Evolutionary conservation across 2,329 filamentous ascomycete genomes (phyloP).

Genomic region (Fusarium tanahbumbuense): DNA sequence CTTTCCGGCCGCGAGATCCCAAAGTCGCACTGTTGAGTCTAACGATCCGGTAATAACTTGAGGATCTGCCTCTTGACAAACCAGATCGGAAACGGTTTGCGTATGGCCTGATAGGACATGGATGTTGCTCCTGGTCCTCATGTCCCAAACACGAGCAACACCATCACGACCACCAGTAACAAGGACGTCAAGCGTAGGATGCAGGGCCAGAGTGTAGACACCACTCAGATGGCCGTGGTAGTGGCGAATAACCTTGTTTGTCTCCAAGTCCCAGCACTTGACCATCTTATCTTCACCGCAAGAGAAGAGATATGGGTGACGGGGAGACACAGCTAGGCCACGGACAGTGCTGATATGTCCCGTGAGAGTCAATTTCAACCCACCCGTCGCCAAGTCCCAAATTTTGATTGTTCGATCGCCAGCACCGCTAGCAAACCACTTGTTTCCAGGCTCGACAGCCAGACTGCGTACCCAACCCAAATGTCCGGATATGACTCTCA

Average conservation of each 20-base stretch:
- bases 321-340: conserved; percentile 88
- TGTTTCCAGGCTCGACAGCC: conserved; percentile 93
- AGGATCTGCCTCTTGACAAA: conserved; percentile 95
- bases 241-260: conserved; percentile 98
- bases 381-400: conserved; percentile 92
- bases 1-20: conserved; percentile 97
- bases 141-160: conserved; percentile 96
- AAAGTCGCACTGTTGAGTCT: conserved; percentile 89
- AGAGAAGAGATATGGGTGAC: conserved; percentile 96
- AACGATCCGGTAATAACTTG: conserved; percentile 95
- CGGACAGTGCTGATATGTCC: conserved; percentile 95
- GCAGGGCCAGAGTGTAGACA: conserved; percentile 92
- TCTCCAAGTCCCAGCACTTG: conserved; percentile 99
- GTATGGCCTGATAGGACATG: conserved; percentile 94
- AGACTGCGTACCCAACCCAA: conserved; percentile 92
- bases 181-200: conserved; percentile 93
- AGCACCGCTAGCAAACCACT: conserved; percentile 97
- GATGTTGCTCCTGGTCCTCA: conserved; percentile 95
- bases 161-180: conserved; percentile 96
- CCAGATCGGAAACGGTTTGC: conserved; percentile 86
- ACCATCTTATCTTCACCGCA: conserved; percentile 99
- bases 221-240: conserved; percentile 97
- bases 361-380: conserved; percentile 85
- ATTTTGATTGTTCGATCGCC: conserved; percentile 98
- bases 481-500: conserved; percentile 96